Evolutionary conservation across 1,284 basidiomycete genomes (phyloP).

Genomic region (Rhizoctonia solani): DNA sequence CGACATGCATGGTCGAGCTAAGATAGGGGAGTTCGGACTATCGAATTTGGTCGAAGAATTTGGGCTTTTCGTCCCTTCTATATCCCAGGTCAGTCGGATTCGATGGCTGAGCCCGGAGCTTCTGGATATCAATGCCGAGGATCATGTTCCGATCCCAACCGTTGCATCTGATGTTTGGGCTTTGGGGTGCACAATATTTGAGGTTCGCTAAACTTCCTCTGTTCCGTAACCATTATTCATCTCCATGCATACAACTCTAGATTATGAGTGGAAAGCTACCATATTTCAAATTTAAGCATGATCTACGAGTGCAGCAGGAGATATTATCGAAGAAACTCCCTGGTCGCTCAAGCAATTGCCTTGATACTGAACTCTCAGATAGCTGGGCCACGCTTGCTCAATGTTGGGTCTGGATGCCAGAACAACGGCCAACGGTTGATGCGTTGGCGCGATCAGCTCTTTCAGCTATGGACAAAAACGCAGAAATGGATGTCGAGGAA

Average conservation of each 20-base stretch:
- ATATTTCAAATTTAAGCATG: background rate
- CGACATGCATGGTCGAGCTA: background rate
- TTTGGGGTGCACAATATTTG: slow-evolving; percentile 1
- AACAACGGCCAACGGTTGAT: too few species aligned
- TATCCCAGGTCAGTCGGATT: background rate
- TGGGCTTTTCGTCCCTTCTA: background rate
- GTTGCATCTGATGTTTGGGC: slow-evolving; percentile 13
- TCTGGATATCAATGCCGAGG: background rate
- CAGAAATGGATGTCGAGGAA: too few species aligned
- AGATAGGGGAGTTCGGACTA: slow-evolving; percentile 10
- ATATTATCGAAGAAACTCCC: too few species aligned
- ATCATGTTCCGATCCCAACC: background rate
- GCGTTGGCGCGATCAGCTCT: too few species aligned
- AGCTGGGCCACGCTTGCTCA: too few species aligned
- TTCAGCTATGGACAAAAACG: too few species aligned
- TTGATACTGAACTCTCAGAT: too few species aligned
- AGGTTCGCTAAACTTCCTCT: background rate
- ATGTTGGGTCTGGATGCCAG: too few species aligned
- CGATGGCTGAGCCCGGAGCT: slow-evolving; percentile 21
- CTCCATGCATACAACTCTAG: background rate
- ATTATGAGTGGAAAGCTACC: background rate
- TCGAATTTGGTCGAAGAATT: background rate
- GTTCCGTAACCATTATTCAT: background rate
- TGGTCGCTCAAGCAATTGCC: too few species aligned
- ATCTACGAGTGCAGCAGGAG: too few species aligned